Conservation (phyloP, 768 basidiomycete genomes). For the Kwoniella europaea region DNA sequence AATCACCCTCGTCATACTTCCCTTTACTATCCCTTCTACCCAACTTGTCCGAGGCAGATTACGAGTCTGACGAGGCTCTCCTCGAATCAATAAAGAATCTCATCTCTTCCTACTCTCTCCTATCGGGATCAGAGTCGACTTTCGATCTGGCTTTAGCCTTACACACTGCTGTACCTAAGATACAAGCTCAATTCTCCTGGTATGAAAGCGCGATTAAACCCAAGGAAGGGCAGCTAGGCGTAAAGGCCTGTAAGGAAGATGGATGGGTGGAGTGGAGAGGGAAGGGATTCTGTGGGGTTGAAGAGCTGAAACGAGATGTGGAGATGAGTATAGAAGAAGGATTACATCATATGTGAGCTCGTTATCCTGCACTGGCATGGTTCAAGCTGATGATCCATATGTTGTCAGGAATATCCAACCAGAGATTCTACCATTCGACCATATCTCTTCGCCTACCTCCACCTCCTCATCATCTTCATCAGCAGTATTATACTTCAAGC, state of each 20-base stretch:
- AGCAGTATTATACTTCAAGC: conserved; percentile 78
- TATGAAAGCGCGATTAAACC: conserved; percentile 60
- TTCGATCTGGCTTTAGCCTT: conserved; percentile 76
- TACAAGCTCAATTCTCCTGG: conserved; percentile 81
- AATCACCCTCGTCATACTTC: conserved; percentile 76
- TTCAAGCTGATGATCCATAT: neutral
- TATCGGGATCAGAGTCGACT: conserved; percentile 64
- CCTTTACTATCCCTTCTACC: conserved; percentile 72
- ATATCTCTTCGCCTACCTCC: conserved; percentile 61
- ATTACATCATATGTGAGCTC: conserved; percentile 28
- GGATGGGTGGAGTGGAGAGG: conserved; percentile 57
- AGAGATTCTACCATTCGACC: conserved; percentile 56
- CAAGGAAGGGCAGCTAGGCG: conserved; percentile 32
- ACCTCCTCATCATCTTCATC: conserved; percentile 64
- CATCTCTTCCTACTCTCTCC: conserved; percentile 57
- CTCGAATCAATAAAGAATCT: conserved; percentile 40
- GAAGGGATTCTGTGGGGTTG: conserved; percentile 50
- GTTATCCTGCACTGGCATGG: neutral
- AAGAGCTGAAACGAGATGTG: conserved; percentile 47
- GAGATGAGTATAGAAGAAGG: conserved; percentile 50
- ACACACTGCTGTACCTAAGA: conserved; percentile 76
- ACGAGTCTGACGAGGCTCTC: conserved; percentile 58
- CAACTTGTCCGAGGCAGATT: conserved; percentile 50
- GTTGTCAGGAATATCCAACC: conserved; percentile 1
- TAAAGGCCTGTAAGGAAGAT: conserved; percentile 37